These are phyloP conservation scores for Phytophthora hibernalis DNA, from an alignment of 352 stramenopile genomes.

Conservation along the genomic window DNA sequence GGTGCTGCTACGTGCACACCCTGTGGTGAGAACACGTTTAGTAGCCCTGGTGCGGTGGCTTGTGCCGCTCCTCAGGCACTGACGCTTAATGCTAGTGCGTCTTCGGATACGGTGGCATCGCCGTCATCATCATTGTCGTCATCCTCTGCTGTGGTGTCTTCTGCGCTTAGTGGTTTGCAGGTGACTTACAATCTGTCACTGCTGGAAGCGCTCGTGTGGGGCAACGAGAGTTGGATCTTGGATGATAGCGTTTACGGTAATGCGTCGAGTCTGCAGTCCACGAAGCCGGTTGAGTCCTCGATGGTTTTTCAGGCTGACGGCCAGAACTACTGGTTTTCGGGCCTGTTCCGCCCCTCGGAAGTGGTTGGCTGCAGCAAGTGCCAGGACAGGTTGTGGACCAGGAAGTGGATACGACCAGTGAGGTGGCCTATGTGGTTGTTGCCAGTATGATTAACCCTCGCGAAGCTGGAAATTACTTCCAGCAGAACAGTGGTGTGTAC, in stretches of 20 bases:
- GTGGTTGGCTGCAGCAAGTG: conserved; percentile 57
- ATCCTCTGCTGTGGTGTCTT: conserved; percentile 29
- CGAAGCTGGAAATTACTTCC: conserved; percentile 71
- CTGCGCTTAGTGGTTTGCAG: conserved; percentile 34
- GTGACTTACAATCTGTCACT: conserved; percentile 80
- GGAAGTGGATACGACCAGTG: conserved; percentile 50
- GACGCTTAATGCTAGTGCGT: conserved; percentile 43
- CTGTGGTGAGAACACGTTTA: conserved; percentile 77
- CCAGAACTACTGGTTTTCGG: conserved; percentile 56
- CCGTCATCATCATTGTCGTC: conserved; percentile 37
- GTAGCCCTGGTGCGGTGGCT: conserved; percentile 39
- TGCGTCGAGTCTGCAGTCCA: conserved; percentile 38
- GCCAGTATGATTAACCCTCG: conserved; percentile 64
- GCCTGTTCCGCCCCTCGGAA: conserved; percentile 69
- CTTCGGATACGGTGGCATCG: conserved; percentile 9
- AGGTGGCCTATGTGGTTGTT: conserved; percentile 61
- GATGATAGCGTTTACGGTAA: conserved; percentile 51
- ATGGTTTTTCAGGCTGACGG: conserved; percentile 57
- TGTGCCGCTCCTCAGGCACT: conserved; percentile 62
- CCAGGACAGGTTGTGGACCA: conserved; percentile 69
- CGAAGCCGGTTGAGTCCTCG: conserved; percentile 47
- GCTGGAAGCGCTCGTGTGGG: conserved; percentile 74
- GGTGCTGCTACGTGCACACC: conserved; percentile 56
- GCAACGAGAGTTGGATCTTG: conserved; percentile 67
- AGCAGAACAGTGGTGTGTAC: conserved; percentile 71